These are phyloP conservation scores for Penicillium manginii DNA, from an alignment of 495 filamentous ascomycete genomes.

Conservation along the genomic window DNA sequence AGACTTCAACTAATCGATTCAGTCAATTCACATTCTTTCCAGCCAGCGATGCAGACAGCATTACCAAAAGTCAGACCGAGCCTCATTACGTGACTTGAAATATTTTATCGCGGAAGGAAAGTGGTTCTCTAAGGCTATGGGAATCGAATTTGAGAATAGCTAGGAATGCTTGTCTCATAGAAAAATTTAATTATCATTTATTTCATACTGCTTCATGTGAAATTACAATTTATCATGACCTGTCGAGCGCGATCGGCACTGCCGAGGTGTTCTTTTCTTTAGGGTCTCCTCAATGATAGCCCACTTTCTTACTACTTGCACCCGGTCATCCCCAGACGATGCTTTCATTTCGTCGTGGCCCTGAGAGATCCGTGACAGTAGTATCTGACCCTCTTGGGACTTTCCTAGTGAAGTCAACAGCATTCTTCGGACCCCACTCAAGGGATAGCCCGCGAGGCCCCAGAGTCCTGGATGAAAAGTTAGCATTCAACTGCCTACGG, in stretches of 20 bases:
- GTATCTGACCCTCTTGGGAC: slow-evolving; percentile 18
- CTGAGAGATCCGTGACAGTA: slow-evolving; percentile 28
- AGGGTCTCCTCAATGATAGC: slow-evolving; percentile 15
- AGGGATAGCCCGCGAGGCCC: slow-evolving; percentile 70
- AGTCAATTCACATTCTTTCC: neutral
- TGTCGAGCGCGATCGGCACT: neutral
- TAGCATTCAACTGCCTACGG: slow-evolving; percentile 1
- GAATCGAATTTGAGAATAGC: neutral
- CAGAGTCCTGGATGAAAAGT: slow-evolving; percentile 51
- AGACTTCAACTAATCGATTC: neutral
- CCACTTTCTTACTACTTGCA: slow-evolving; percentile 28
- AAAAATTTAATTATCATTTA: neutral
- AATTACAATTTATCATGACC: neutral
- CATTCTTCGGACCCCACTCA: slow-evolving; percentile 74
- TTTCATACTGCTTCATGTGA: neutral
- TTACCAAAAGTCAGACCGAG: neutral
- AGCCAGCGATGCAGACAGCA: neutral
- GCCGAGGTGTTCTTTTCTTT: neutral
- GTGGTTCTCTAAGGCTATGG: neutral
- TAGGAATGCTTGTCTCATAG: too few species aligned
- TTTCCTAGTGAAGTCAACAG: slow-evolving; percentile 55
- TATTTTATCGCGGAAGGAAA: neutral
- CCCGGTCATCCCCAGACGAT: slow-evolving; percentile 21
- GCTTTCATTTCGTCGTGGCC: slow-evolving; percentile 31
- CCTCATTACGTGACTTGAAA: neutral